phyloP scores from a whole-genome alignment of 345 rosid genomes.

The Isatis tinctoria region DNA sequence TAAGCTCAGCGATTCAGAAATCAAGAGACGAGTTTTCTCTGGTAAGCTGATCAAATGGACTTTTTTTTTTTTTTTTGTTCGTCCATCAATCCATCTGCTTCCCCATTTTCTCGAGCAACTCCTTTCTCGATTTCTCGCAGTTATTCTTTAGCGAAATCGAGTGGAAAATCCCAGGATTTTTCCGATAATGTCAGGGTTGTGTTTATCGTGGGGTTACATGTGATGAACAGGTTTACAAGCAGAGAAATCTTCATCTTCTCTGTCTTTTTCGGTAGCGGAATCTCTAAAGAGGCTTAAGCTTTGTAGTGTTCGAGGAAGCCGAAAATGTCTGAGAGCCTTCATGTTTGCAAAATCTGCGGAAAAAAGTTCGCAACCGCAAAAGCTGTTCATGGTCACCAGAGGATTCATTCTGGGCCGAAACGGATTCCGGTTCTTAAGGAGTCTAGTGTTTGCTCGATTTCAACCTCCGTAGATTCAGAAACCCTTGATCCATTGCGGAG shows the following conservation, averaged over 20 bases:
- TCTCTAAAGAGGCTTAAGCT: not conserved
- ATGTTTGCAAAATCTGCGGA: constrained; percentile 1
- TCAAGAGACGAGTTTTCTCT: not conserved
- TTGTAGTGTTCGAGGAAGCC: not conserved
- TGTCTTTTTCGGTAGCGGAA: not conserved
- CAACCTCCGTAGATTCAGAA: not conserved
- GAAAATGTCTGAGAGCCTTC: not conserved
- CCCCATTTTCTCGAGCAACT: constrained; percentile 1
- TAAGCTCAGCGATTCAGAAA: not conserved
- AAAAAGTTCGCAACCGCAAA: not conserved
- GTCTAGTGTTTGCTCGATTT: not conserved
- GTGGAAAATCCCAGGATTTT: not conserved
- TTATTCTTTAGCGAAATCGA: not conserved
- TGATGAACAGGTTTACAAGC: constrained; percentile 14
- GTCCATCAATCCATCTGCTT: not conserved
- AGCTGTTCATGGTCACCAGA: not conserved
- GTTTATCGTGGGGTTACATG: not conserved
- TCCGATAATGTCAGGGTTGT: not conserved
- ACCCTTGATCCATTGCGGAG: not conserved
- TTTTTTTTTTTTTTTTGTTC: not conserved
- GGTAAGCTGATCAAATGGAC: constrained; percentile 9
- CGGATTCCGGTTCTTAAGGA: not conserved
- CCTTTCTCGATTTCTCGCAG: not conserved
- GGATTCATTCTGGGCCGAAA: not conserved
- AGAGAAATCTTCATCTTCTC: not conserved